Evolutionary conservation across 768 basidiomycete species (phyloP).

Genomic region (Harrya chromipes): DNA sequence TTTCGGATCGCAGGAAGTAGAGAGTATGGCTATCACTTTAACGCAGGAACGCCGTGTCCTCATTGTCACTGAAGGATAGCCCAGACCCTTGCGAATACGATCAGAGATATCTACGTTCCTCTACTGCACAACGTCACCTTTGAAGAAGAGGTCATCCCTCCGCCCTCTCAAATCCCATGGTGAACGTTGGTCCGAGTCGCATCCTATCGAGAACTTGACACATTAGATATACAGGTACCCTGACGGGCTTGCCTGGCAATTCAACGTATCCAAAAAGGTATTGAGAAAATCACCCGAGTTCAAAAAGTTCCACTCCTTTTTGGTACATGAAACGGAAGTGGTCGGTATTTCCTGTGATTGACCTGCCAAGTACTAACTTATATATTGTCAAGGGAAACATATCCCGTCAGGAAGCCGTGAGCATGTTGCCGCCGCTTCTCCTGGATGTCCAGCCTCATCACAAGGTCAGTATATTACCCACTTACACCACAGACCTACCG

Average conservation of each 20-base stretch:
- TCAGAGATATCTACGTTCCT: conserved; percentile 78
- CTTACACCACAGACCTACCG: not conserved
- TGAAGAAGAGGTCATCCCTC: conserved; percentile 70
- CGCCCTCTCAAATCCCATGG: conserved; percentile 88
- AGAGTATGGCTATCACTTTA: conserved; percentile 48
- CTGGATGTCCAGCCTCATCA: conserved; percentile 95
- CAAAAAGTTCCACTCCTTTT: conserved; percentile 91
- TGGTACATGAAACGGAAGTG: conserved; percentile 97
- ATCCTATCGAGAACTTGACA: not conserved
- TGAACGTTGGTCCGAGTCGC: conserved; percentile 34
- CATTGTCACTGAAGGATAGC: conserved; percentile 47
- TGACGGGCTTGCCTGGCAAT: conserved; percentile 92
- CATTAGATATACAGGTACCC: conserved; percentile 67
- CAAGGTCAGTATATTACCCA: conserved; percentile 41
- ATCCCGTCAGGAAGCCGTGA: conserved; percentile 95
- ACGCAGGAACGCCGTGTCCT: not conserved
- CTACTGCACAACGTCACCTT: conserved; percentile 66
- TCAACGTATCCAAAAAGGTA: conserved; percentile 86
- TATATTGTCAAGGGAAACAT: conserved; percentile 74
- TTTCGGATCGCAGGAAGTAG: conserved; percentile 90
- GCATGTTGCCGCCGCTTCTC: conserved; percentile 97
- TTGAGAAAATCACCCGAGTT: conserved; percentile 87
- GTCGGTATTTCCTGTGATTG: conserved; percentile 44
- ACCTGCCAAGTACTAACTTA: not conserved
- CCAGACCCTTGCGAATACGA: conserved; percentile 73